These are phyloP conservation scores for Botryotinia calthae DNA, from an alignment of 2,329 filamentous ascomycete species.

Conservation along the genomic window DNA sequence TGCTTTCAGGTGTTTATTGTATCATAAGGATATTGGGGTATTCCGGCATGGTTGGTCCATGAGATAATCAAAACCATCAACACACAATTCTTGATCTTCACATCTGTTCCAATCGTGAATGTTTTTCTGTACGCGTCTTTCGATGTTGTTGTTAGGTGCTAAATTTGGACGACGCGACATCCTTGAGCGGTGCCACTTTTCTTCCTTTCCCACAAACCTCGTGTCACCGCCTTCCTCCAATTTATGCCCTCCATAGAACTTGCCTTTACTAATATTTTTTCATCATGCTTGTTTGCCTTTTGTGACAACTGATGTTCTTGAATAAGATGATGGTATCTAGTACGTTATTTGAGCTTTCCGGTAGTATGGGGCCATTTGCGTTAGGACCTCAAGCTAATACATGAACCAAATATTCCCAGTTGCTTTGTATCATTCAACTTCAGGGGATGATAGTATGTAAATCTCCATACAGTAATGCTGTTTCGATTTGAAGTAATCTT, in stretches of 20 bases:
- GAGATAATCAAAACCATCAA: conserved; percentile 29
- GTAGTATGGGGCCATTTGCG: neutral
- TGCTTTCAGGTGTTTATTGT: conserved; percentile 35
- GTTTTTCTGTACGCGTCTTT: neutral
- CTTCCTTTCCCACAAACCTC: neutral
- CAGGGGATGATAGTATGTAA: no score
- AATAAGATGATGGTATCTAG: no score
- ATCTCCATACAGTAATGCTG: neutral
- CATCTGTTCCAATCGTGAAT: neutral
- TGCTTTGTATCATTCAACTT: neutral
- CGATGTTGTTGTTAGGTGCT: neutral
- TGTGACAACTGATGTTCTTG: neutral
- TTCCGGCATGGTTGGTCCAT: conserved; percentile 31
- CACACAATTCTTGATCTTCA: conserved; percentile 5
- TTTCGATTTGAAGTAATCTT: neutral
- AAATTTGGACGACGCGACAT: neutral
- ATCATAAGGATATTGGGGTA: conserved; percentile 35
- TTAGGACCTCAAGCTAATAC: neutral
- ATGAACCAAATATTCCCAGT: neutral
- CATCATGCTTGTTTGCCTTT: neutral
- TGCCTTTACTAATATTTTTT: neutral
- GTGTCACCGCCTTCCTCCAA: neutral
- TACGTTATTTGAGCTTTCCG: neutral
- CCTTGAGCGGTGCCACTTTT: neutral
- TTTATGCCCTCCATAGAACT: neutral